Evolutionary conservation across 139 green algal species (phyloP), one percentile per base, ranked within the genome.

Genomic region (Chlorella ohadii): DNA sequence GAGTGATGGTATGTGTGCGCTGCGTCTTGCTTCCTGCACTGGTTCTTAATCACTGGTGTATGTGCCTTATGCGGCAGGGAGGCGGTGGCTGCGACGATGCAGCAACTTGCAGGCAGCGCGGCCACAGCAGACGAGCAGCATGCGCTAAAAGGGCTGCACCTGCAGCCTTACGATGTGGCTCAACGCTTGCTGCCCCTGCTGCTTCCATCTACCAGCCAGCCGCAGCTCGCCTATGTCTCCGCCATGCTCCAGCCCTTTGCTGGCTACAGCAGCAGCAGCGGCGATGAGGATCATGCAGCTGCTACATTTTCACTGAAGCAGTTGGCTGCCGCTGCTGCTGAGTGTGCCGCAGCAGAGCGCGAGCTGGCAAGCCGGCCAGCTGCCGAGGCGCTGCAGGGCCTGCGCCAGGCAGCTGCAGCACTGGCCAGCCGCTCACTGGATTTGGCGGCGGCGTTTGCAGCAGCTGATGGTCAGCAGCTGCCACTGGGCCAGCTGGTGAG

Each of bases 341-440:
- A 28, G 36, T 72, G 76, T 17, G 38, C 55, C n/a, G 36, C 25
- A 4, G 27, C 72, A 17, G 76, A 82, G 76, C 36, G 27, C 2
- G 23, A 63, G 59, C 34, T 82, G 76, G 59, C 38, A 25, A 38
- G 71, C 25, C 57, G 72, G 57, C 76, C 57, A 4, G 38, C 36
- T 1, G 39, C 11, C 0, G 76, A 72, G 13, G 57, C 76, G 15
- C 39, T 38, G 23, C 76, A 63, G 4, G 56, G 36, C 59, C 59
- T 82, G 76, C 76, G 76, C 27, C 36, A 71, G 38, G 34, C 68
- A 34, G 57, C 36, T 4, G 76, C 59, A 1, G 76, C 76, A 28
- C 34, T 82, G 38, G 76, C 59, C 34, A 82, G 76, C 76, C 76
- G 76, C 57, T 71, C 76, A 4, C 56, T 82, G 34, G 76, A 82